These are phyloP conservation scores for Salix udensis DNA, from an alignment of 345 rosid genomes.

Conservation along the genomic window DNA sequence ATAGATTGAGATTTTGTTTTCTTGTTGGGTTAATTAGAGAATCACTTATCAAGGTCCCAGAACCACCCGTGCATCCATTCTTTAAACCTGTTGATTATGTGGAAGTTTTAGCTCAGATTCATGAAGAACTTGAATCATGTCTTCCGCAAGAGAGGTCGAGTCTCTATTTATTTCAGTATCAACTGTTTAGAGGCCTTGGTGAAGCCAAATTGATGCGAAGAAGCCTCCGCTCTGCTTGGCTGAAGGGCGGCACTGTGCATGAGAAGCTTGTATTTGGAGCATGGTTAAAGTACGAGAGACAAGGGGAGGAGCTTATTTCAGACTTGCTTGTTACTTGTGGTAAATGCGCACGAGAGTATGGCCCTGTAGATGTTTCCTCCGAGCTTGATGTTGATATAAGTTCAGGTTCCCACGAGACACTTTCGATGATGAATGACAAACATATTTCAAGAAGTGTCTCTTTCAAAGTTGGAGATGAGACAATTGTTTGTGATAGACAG, in stretches of 20 bases:
- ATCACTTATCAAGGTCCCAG: constrained; percentile 90
- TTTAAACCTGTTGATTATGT: constrained; percentile 88
- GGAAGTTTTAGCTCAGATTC: constrained; percentile 93
- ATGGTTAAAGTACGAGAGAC: constrained; percentile 86
- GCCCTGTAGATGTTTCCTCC: constrained; percentile 63
- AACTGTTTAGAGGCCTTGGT: constrained; percentile 88
- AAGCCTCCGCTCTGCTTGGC: constrained; percentile 93
- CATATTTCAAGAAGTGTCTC: constrained; percentile 39
- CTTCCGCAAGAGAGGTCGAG: constrained; percentile 53
- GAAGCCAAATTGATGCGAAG: constrained; percentile 80
- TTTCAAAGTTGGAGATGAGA: constrained; percentile 73
- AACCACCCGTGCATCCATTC: constrained; percentile 66
- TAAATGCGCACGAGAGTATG: constrained; percentile 66
- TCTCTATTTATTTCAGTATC: constrained; percentile 75
- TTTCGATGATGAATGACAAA: constrained; percentile 26
- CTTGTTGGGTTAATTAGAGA: constrained; percentile 46
- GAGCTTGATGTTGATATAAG: constrained; percentile 36
- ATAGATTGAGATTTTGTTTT: constrained; percentile 12
- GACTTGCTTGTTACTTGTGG: constrained; percentile 79
- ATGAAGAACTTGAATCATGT: constrained; percentile 91
- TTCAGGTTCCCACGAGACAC: constrained; percentile 33
- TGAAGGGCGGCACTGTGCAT: constrained; percentile 69
- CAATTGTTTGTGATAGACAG: constrained; percentile 71
- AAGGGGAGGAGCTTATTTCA: constrained; percentile 79
- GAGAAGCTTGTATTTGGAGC: constrained; percentile 88